phyloP scores from a whole-genome alignment of 75 land plant genomes.

The Picea glauca region DNA sequence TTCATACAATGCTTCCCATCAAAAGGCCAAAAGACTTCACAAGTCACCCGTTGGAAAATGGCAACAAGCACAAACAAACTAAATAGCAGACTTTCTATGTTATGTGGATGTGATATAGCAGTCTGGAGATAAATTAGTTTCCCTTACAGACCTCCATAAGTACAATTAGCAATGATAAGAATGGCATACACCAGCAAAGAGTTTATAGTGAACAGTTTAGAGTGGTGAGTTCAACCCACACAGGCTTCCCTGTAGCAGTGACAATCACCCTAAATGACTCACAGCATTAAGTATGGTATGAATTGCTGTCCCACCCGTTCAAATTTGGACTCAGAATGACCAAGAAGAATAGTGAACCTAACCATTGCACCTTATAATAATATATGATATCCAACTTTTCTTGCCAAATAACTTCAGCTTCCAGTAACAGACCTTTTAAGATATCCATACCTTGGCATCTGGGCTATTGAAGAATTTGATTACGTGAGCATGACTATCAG shows the following conservation, averaged over 20 bases:
- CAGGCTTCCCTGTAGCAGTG: neutral
- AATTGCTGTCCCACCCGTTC: neutral
- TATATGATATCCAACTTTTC: no score
- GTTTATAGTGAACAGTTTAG: neutral
- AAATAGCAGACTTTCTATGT: neutral
- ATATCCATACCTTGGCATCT: conserved; percentile 55
- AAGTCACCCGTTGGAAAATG: neutral
- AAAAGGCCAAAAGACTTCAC: neutral
- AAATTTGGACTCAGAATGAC: neutral
- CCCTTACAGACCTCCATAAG: neutral
- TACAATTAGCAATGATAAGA: neutral
- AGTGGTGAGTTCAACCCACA: neutral
- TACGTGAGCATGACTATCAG: conserved; percentile 49
- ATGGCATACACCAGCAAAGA: neutral
- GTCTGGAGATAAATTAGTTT: neutral
- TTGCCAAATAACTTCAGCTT: no score
- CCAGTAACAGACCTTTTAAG: neutral
- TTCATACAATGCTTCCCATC: neutral
- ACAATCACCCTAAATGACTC: neutral
- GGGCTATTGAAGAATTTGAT: conserved; percentile 67
- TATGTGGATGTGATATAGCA: neutral
- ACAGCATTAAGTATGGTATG: neutral
- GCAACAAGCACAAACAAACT: neutral
- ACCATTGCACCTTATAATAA: no score
- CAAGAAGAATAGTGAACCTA: no score